A percentile compares a stretch with the other conserved stretches of the same genome.
These are phyloP conservation scores for Penicillium salamii DNA, from an alignment of 495 filamentous ascomycete species.

Conservation along the genomic window DNA sequence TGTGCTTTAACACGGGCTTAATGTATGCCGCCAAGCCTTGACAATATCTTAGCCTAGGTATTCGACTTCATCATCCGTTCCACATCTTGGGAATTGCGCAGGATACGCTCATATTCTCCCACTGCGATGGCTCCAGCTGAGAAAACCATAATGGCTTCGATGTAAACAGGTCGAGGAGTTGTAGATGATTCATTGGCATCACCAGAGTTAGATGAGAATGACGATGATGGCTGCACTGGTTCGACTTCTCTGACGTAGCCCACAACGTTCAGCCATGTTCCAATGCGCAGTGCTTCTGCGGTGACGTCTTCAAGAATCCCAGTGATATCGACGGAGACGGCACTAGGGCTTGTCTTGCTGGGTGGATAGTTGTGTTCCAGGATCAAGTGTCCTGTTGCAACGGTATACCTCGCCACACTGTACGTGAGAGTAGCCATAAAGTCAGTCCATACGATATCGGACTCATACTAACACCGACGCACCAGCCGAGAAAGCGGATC, in stretches of 20 bases:
- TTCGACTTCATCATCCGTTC: constrained; percentile 22
- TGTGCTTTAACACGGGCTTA: too few relatives aligned
- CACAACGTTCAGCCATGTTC: constrained; percentile 89
- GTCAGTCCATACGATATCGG: neutral
- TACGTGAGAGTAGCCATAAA: neutral
- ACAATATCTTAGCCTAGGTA: too few relatives aligned
- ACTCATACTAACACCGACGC: constrained; percentile 27
- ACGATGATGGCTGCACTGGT: constrained; percentile 3
- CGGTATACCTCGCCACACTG: constrained; percentile 70
- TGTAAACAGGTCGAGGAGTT: constrained; percentile 28
- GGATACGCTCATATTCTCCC: constrained; percentile 58
- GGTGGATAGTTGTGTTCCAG: constrained; percentile 67
- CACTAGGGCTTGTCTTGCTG: constrained; percentile 25
- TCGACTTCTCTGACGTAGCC: constrained; percentile 63
- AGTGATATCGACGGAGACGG: constrained; percentile 64
- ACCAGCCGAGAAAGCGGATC: constrained; percentile 92
- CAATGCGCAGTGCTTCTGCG: constrained; percentile 62
- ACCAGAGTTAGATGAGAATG: constrained; percentile 12
- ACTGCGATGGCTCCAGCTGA: constrained; percentile 61
- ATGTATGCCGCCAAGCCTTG: too few relatives aligned
- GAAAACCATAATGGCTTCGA: constrained; percentile 70
- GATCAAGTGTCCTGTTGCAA: constrained; percentile 53
- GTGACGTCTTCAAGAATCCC: constrained; percentile 65
- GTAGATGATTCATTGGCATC: constrained; percentile 4
- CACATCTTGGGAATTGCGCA: constrained; percentile 33